A percentile compares a stretch with the other conserved stretches of the same genome.
Conservation (phyloP, 2,329 filamentous ascomycete species). For the Incumbomyces delicatus region DNA sequence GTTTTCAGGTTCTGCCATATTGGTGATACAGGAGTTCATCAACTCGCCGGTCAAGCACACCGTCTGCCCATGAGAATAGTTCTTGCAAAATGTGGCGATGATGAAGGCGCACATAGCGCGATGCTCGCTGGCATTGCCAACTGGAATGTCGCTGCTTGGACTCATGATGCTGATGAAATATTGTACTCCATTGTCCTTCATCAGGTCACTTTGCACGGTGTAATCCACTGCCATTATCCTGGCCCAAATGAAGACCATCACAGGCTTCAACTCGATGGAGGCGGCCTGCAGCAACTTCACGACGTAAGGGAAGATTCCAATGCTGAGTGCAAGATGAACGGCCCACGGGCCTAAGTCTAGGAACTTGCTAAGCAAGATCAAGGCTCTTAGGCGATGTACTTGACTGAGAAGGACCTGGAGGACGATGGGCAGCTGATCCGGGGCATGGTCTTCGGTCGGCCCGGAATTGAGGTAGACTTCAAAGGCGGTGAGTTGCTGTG, state of each 20-base stretch:
- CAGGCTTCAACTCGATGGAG: constrained; percentile 85
- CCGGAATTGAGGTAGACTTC: constrained; percentile 85
- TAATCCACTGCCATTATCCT: constrained; percentile 90
- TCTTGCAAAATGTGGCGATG: constrained; percentile 91
- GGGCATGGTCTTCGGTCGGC: constrained; percentile 73
- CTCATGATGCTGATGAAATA: constrained; percentile 94
- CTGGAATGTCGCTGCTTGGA: constrained; percentile 69
- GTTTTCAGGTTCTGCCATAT: constrained; percentile 78
- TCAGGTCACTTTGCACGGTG: constrained; percentile 81
- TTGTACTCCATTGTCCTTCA: constrained; percentile 94
- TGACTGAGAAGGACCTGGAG: constrained; percentile 93
- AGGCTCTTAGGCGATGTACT: constrained; percentile 78
- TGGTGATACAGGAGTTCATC: constrained; percentile 59
- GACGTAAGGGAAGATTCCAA: constrained; percentile 98
- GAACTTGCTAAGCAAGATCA: constrained; percentile 88
- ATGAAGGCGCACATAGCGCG: constrained; percentile 99
- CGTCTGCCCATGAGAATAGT: constrained; percentile 81
- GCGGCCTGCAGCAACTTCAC: constrained; percentile 92
- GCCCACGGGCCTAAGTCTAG: constrained; percentile 95
- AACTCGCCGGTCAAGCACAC: constrained; percentile 87
- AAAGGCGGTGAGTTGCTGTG: constrained; percentile 92
- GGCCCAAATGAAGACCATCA: constrained; percentile 99
- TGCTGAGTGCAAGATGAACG: constrained; percentile 93
- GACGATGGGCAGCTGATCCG: constrained; percentile 91
- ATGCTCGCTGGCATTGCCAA: constrained; percentile 84